Evolutionary conservation across 768 basidiomycete genomes (phyloP).

Genomic region (Termitomyces sp.): DNA sequence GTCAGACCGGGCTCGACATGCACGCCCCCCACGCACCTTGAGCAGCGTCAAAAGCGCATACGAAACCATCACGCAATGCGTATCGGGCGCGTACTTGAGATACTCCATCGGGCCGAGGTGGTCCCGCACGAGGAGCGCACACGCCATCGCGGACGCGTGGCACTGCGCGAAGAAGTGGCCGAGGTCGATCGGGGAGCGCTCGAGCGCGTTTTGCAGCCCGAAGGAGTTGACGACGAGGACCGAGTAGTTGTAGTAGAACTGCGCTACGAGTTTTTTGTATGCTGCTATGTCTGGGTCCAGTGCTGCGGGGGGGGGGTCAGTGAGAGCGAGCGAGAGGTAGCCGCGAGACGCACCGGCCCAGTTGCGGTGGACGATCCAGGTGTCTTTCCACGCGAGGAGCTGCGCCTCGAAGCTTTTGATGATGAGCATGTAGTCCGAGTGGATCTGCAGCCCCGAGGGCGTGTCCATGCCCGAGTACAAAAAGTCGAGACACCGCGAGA

Average conservation of each 20-base stretch:
- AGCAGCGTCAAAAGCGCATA: conserved; percentile 90
- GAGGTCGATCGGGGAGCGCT: conserved; percentile 64
- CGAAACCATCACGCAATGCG: conserved; percentile 86
- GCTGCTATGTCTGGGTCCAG: conserved; percentile 19
- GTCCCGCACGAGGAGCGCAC: conserved; percentile 71
- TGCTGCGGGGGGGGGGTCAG: neutral
- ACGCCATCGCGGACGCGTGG: conserved; percentile 63
- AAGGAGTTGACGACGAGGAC: conserved; percentile 92
- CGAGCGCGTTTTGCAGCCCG: conserved; percentile 93
- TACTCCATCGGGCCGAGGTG: conserved; percentile 71
- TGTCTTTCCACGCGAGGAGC: conserved; percentile 50
- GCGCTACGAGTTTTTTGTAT: conserved; percentile 47
- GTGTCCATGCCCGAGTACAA: conserved; percentile 80
- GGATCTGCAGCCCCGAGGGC: conserved; percentile 74
- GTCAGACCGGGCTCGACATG: too few relatives aligned
- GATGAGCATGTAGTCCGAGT: conserved; percentile 80
- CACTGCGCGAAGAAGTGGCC: conserved; percentile 82
- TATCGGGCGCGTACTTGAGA: conserved; percentile 83
- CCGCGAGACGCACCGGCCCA: conserved; percentile 27
- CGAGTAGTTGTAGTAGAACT: conserved; percentile 83
- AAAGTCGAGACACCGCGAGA: conserved; percentile 85
- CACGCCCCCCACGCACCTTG: too few relatives aligned
- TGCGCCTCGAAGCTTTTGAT: conserved; percentile 84
- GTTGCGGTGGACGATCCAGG: conserved; percentile 38
- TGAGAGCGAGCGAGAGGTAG: too few relatives aligned